These are phyloP conservation scores for Raffaelea deltoideospora DNA, from an alignment of 2,329 filamentous ascomycete species.

Conservation along the genomic window DNA sequence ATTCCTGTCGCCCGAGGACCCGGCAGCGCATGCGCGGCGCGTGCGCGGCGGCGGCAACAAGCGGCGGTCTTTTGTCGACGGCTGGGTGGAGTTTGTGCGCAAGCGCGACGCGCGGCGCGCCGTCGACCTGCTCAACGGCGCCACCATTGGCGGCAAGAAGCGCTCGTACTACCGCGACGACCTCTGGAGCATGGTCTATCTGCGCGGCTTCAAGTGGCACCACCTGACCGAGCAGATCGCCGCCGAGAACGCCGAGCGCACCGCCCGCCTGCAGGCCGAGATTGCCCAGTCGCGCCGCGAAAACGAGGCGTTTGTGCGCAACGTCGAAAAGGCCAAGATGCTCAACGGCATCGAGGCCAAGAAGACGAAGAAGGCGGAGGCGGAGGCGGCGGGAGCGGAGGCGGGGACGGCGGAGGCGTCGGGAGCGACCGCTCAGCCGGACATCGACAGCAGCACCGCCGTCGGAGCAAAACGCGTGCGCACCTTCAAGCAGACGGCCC, in stretches of 20 bases:
- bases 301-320: constrained; percentile 67
- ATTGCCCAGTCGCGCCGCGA: constrained; percentile 61
- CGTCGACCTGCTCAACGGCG: constrained; percentile 61
- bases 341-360: constrained; percentile 56
- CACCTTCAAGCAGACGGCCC: constrained; percentile 52
- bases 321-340: constrained; percentile 69
- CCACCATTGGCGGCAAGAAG: constrained; percentile 72
- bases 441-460: not conserved
- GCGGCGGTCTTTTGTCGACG: constrained; percentile 67
- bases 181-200: constrained; percentile 70
- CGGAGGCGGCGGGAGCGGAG: constrained; percentile 4
- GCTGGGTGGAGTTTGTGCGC: constrained; percentile 69
- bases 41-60: constrained; percentile 66
- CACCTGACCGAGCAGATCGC: constrained; percentile 62
- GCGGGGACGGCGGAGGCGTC: not conserved
- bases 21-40: constrained; percentile 47
- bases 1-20: constrained; percentile 65
- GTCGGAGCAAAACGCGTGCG: constrained; percentile 11
- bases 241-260: constrained; percentile 65
- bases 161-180: constrained; percentile 72
- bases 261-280: constrained; percentile 62
- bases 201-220: constrained; percentile 74
- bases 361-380: constrained; percentile 23
- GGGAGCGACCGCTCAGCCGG: too few relatives aligned
- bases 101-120: constrained; percentile 67